Percentiles rank a stretch among this genome's conserved stretches.
Conservation (phyloP, 2,329 filamentous ascomycete species). For the Talaromyces pinophilus region DNA sequence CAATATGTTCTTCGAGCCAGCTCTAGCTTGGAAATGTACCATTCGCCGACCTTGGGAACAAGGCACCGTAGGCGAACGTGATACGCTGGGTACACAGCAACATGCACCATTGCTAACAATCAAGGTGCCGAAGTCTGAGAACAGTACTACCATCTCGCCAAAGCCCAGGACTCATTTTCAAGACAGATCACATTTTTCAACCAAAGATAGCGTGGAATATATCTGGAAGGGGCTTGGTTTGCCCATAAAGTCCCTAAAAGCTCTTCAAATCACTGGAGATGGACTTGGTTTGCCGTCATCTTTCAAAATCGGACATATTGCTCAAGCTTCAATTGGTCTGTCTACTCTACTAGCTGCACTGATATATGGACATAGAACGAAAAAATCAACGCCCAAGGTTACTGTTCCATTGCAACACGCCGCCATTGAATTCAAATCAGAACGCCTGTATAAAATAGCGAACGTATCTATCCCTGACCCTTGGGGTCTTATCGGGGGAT, state of each 20-base stretch:
- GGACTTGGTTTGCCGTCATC: constrained; percentile 49
- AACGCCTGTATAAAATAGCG: constrained; percentile 52
- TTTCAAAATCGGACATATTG: constrained; percentile 57
- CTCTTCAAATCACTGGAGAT: background rate
- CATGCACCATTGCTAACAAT: constrained; percentile 9
- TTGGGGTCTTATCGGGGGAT: constrained; percentile 53
- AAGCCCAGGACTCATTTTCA: background rate
- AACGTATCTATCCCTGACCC: constrained; percentile 36
- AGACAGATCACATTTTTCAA: background rate
- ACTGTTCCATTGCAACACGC: constrained; percentile 50
- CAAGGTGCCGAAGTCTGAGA: background rate
- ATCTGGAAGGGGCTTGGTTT: constrained; percentile 28
- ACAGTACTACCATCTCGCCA: background rate
- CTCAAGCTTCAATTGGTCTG: constrained; percentile 55
- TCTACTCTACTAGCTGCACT: constrained; percentile 55
- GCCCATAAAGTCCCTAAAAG: constrained; percentile 23
- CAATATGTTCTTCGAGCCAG: constrained; percentile 9
- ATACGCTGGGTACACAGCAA: constrained; percentile 14
- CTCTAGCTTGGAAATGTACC: constrained; percentile 13
- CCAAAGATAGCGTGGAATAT: constrained; percentile 22
- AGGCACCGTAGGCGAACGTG: background rate
- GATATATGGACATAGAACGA: constrained; percentile 46
- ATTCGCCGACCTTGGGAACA: constrained; percentile 1
- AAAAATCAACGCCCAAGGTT: background rate
- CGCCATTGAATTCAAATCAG: constrained; percentile 56